Evolutionary conservation across 202 grass and related monocot genomes (phyloP), one percentile per base, ranked within the genome.

Genomic region (Alloteropsis angusta): DNA sequence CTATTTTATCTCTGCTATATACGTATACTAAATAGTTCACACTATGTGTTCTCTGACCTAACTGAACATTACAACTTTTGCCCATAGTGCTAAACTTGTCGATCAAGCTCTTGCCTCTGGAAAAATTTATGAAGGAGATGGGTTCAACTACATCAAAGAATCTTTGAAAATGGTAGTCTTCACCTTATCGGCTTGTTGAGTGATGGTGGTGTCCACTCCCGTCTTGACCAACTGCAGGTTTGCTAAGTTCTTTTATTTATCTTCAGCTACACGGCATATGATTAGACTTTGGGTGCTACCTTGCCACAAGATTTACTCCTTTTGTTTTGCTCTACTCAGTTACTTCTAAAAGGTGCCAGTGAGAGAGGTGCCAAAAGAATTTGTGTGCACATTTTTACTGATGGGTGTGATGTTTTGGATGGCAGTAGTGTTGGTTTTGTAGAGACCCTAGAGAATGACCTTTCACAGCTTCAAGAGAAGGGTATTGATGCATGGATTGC

Each of bases 361-460:
- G 89, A 94, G 73, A 80, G 81, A 58, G 91, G 91, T 34, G 94
- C 91, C 17, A 97, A 93, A 89, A 97, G 83, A 86, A 97, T 97
- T n/a, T 73, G 94, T 14, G 74, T 94, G 42, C 94, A 97, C 70
- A 87, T 97, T 59, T 91, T 97, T 80, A 97, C 94, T 30, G 94
- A 97, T 74, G 94, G 94, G 3, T 89, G 94, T 83, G 94, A 97
- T 88, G 94, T 97, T 63, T 93, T 97, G 87, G 94, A 97, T 86
- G 94, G 94, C 38, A 86, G 89, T 30, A 97, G 94, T 39, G 60
- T 97, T 87, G 91, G 91, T 70, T 97, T 97, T 17, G 85, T 97
- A 19, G 89, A 97, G 74, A 92, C 79, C 39, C 80, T 97, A 64
- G 94, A 97, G 82, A 92, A 88, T 32, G 87, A 90, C 73, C 91